These are phyloP conservation scores for Phoenix roebelenii DNA, from an alignment of 176 grass and related monocot genomes.

Conservation along the genomic window DNA sequence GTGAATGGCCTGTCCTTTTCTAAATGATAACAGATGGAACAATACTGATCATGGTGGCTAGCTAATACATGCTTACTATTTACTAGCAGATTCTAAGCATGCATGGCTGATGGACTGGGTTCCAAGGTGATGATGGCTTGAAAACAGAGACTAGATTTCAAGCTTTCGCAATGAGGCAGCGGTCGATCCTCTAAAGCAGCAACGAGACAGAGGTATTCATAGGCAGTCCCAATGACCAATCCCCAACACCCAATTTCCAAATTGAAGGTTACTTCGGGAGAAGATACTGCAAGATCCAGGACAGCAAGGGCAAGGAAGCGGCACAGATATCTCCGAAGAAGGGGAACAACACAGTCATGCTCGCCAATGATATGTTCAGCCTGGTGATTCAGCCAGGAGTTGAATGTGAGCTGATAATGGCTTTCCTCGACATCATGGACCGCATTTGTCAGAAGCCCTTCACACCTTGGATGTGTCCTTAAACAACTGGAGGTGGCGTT, in stretches of 20 bases:
- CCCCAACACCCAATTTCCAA: constrained; percentile 16
- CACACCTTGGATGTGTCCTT: constrained; percentile 39
- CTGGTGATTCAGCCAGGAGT: constrained; percentile 44
- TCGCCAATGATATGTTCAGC: constrained; percentile 85
- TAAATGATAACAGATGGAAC: too few relatives aligned
- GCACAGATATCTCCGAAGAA: constrained; percentile 46
- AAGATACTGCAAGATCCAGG: constrained; percentile 54
- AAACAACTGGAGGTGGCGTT: background rate
- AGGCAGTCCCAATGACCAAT: background rate
- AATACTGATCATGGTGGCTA: too few relatives aligned
- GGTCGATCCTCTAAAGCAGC: constrained; percentile 31
- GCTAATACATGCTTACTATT: background rate
- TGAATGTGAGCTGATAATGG: constrained; percentile 58
- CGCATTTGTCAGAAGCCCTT: constrained; percentile 44
- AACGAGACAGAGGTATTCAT: constrained; percentile 60
- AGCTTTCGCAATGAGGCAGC: constrained; percentile 53
- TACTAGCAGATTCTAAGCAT: constrained; percentile 62
- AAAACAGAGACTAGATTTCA: constrained; percentile 2
- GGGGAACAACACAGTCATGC: constrained; percentile 20
- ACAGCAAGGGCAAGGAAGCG: constrained; percentile 39
- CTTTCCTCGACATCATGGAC: constrained; percentile 75
- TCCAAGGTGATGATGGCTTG: constrained; percentile 34
- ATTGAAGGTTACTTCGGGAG: constrained; percentile 49
- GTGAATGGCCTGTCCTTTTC: too few relatives aligned
- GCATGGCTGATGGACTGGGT: constrained; percentile 66